Percentiles rank a stretch among this genome's conserved stretches.
phyloP scores from a whole-genome alignment of 2,329 filamentous ascomycete genomes.

The Fonsecaea nubica region DNA sequence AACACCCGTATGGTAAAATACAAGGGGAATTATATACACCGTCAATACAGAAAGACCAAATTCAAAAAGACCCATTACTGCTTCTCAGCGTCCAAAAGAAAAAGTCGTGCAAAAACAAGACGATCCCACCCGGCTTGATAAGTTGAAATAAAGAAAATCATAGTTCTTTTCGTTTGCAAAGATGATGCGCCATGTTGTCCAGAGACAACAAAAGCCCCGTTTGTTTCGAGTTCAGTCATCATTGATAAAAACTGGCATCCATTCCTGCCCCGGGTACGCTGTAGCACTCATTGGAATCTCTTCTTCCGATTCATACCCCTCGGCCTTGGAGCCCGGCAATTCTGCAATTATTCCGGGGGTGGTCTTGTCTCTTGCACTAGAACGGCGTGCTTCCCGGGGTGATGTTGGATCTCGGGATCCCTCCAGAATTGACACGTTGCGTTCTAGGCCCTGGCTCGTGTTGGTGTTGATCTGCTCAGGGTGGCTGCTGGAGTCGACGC shows the following conservation, averaged over 20 bases:
- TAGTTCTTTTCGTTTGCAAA: not conserved
- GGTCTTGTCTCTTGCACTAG: slow-evolving; percentile 39
- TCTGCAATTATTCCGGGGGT: slow-evolving; percentile 41
- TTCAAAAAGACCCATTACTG: not conserved
- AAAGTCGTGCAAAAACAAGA: not conserved
- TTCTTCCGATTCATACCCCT: slow-evolving; percentile 50
- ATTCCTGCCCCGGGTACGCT: slow-evolving; percentile 51
- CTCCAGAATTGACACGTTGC: slow-evolving; percentile 22
- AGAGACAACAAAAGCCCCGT: slow-evolving; percentile 24
- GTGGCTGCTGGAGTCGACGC: slow-evolving; percentile 18
- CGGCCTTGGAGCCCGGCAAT: slow-evolving; percentile 43
- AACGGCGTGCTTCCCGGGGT: slow-evolving; percentile 17
- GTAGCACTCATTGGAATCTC: slow-evolving; percentile 58
- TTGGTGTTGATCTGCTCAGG: not conserved
- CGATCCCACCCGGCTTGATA: not conserved
- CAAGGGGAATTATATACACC: not conserved
- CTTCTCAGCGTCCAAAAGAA: not conserved
- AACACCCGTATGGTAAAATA: not conserved
- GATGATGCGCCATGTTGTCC: not conserved
- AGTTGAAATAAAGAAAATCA: not conserved
- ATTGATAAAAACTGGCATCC: slow-evolving; percentile 37
- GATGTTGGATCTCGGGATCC: not conserved
- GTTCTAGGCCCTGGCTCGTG: slow-evolving; percentile 5
- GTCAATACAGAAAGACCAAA: not conserved
- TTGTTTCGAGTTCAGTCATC: slow-evolving; percentile 25